Evolutionary conservation across 768 basidiomycete genomes (phyloP).

Genomic region (Guyanaporus albipodus): DNA sequence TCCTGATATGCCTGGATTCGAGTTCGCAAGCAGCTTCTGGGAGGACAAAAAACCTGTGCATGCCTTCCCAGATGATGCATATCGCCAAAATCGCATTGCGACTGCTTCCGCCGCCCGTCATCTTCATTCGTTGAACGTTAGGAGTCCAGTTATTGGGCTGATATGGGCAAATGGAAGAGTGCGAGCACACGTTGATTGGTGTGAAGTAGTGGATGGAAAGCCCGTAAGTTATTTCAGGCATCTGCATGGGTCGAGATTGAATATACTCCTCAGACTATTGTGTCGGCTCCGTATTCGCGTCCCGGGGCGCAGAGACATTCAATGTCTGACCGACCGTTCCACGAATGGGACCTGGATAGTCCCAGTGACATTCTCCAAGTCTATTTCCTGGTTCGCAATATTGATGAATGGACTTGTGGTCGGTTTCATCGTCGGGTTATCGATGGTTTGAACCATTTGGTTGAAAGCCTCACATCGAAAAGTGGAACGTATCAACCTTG

Average conservation of each 20-base stretch:
- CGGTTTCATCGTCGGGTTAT: conserved; percentile 40
- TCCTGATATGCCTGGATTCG: conserved; percentile 45
- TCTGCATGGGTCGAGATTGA: not conserved
- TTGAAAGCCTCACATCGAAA: conserved; percentile 32
- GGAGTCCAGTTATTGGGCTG: conserved; percentile 48
- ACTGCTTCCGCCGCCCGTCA: conserved; percentile 49
- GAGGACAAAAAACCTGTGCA: conserved; percentile 59
- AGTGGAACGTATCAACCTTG: conserved; percentile 41
- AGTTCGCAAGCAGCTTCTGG: conserved; percentile 53
- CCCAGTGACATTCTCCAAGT: conserved; percentile 46
- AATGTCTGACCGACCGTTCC: conserved; percentile 30
- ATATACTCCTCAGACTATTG: conserved; percentile 36
- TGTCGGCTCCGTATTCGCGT: conserved; percentile 46
- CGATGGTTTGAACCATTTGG: conserved; percentile 37
- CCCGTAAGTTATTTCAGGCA: conserved; percentile 29
- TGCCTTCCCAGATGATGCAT: conserved; percentile 46
- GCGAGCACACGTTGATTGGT: conserved; percentile 57
- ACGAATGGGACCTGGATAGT: conserved; percentile 47
- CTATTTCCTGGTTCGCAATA: conserved; percentile 49
- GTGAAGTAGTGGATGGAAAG: conserved; percentile 30
- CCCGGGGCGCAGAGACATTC: conserved; percentile 13
- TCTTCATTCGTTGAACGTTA: conserved; percentile 43
- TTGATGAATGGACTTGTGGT: conserved; percentile 49
- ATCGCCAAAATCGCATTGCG: conserved; percentile 56
- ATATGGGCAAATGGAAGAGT: conserved; percentile 52